Conservation (phyloP, 2,329 filamentous ascomycete species). For the Colletotrichum godetiae region DNA sequence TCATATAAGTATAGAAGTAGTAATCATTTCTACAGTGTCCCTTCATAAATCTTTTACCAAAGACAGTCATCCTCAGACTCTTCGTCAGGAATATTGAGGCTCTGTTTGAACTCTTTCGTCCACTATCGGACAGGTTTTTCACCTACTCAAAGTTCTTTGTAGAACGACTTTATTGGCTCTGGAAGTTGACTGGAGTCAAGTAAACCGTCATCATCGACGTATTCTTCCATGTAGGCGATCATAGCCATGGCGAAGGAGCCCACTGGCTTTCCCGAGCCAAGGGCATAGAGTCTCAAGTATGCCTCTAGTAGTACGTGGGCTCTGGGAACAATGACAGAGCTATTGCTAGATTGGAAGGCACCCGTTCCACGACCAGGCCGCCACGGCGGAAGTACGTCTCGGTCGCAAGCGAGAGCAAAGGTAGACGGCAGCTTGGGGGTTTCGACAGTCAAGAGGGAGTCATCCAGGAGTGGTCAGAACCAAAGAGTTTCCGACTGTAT, state of each 20-base stretch:
- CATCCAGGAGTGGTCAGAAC: constrained; percentile 39
- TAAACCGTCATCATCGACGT: constrained; percentile 41
- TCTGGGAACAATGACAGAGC: constrained; percentile 36
- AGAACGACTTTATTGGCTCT: constrained; percentile 36
- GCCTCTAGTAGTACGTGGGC: constrained; percentile 41
- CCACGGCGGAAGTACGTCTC: constrained; percentile 38
- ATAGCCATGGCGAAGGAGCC: constrained; percentile 39
- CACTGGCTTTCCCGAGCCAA: constrained; percentile 36
- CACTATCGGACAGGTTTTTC: constrained; percentile 36
- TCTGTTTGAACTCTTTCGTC: constrained; percentile 32
- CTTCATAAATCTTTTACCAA: background rate
- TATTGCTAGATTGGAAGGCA: constrained; percentile 24
- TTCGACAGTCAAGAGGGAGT: constrained; percentile 22
- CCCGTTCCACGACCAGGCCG: constrained; percentile 34
- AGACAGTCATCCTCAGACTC: background rate
- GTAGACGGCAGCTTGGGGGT: constrained; percentile 29
- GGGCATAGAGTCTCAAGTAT: constrained; percentile 40
- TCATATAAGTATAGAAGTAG: background rate
- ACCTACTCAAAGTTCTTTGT: constrained; percentile 32
- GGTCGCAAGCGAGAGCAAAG: constrained; percentile 39
- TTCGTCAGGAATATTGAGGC: constrained; percentile 19
- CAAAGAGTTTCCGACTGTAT: constrained; percentile 40
- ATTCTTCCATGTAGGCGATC: constrained; percentile 40
- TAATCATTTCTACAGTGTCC: too few relatives aligned
- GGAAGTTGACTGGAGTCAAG: constrained; percentile 38